Conservation (phyloP, 257 asterid species). For the Schizonepeta tenuifolia region DNA sequence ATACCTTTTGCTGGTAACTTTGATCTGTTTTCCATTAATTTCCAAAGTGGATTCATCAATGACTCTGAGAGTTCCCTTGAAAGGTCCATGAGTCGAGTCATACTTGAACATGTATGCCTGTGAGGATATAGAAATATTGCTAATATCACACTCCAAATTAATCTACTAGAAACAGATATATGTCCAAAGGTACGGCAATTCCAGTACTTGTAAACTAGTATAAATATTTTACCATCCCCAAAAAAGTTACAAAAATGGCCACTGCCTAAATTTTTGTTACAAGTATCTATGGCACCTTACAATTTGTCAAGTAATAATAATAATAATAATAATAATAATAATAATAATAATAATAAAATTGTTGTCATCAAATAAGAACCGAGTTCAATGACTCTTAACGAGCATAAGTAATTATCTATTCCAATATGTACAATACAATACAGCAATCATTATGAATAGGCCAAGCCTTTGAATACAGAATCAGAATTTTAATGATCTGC, state of each 20-base stretch:
- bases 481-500: neutral
- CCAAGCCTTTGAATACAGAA: neutral
- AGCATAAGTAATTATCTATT: neutral
- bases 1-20: constrained; percentile 80
- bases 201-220: neutral
- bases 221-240: neutral
- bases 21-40: constrained; percentile 85
- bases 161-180: neutral
- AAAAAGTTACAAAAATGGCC: neutral
- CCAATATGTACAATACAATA: neutral
- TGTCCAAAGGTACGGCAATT: neutral
- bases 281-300: neutral
- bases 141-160: constrained; percentile 9
- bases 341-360: too few relatives aligned
- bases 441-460: neutral
- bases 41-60: constrained; percentile 86
- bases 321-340: too few relatives aligned
- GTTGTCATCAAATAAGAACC: neutral
- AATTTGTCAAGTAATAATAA: neutral
- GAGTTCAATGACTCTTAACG: neutral
- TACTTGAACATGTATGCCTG: constrained; percentile 99
- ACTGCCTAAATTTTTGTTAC: neutral
- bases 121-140: constrained; percentile 29
- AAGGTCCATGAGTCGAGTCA: constrained; percentile 96
- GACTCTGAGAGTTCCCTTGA: constrained; percentile 70